These are phyloP conservation scores for Hypoxylon rubiginosum DNA, from an alignment of 2,329 filamentous ascomycete genomes.

Conservation along the genomic window DNA sequence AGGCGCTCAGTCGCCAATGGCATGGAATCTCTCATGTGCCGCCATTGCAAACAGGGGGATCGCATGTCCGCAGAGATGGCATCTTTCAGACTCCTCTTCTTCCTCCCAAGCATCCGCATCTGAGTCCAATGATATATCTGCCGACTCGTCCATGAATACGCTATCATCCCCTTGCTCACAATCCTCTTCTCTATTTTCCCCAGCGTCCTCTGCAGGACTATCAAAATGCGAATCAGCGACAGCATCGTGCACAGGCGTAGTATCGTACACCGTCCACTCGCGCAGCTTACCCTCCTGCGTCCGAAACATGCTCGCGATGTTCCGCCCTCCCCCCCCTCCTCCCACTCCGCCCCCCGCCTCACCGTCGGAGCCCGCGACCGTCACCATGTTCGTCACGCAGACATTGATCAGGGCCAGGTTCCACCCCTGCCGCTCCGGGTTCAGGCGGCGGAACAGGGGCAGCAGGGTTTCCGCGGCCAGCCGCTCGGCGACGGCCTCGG, in stretches of 20 bases:
- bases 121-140: constrained; percentile 21
- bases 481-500: constrained; percentile 73
- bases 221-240: neutral
- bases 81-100: constrained; percentile 54
- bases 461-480: constrained; percentile 78
- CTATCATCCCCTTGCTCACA: neutral
- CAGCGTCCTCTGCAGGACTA: neutral
- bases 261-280: constrained; percentile 73
- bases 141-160: neutral
- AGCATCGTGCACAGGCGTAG: constrained; percentile 29
- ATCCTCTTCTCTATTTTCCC: neutral
- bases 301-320: constrained; percentile 87
- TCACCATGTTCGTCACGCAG: constrained; percentile 86
- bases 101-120: constrained; percentile 47
- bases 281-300: constrained; percentile 77
- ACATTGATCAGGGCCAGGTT: constrained; percentile 88
- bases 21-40: constrained; percentile 69
- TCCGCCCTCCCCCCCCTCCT: constrained; percentile 64
- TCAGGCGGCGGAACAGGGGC: constrained; percentile 80
- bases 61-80: constrained; percentile 64
- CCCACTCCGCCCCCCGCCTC: constrained; percentile 56
- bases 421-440: constrained; percentile 78
- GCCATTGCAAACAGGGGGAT: constrained; percentile 70
- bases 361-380: constrained; percentile 59
- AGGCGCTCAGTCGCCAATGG: constrained; percentile 48